phyloP scores from a whole-genome alignment of 2,329 filamentous ascomycete genomes.

The Exophiala lecanii-corni region DNA sequence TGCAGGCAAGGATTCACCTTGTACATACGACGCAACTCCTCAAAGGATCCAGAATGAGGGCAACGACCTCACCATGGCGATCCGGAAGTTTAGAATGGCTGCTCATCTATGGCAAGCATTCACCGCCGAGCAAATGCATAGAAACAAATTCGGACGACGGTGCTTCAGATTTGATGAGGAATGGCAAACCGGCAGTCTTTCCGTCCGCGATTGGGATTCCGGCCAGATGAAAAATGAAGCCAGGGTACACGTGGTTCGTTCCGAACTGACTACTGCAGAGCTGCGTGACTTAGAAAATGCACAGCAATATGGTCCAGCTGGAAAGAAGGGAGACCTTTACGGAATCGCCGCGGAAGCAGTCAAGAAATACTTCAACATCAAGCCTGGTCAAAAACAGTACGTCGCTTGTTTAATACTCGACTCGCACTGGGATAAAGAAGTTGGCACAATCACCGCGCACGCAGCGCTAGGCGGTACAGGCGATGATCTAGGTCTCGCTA shows the following conservation, averaged over 20 bases:
- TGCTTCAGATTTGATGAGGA: slow-evolving; percentile 91
- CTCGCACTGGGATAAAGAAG: slow-evolving; percentile 73
- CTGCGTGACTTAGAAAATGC: slow-evolving; percentile 72
- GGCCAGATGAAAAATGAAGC: slow-evolving; percentile 84
- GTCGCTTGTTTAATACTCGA: slow-evolving; percentile 85
- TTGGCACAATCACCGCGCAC: slow-evolving; percentile 70
- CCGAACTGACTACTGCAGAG: slow-evolving; percentile 78
- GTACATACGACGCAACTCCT: slow-evolving; percentile 76
- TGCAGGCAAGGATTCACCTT: slow-evolving; percentile 80
- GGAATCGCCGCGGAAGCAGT: slow-evolving; percentile 73
- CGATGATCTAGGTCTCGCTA: slow-evolving; percentile 72
- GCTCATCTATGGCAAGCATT: slow-evolving; percentile 97
- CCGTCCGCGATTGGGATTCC: slow-evolving; percentile 64
- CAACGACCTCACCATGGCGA: slow-evolving; percentile 72
- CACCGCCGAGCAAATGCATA: slow-evolving; percentile 92
- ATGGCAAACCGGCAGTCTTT: slow-evolving; percentile 80
- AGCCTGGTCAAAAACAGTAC: slow-evolving; percentile 76
- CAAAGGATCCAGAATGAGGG: slow-evolving; percentile 72
- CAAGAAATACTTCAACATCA: slow-evolving; percentile 67
- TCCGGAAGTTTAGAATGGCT: slow-evolving; percentile 89
- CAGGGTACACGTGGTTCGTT: slow-evolving; percentile 78
- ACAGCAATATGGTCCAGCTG: slow-evolving; percentile 68
- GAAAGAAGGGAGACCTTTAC: slow-evolving; percentile 69
- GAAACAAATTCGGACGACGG: slow-evolving; percentile 78
- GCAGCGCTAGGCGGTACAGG: slow-evolving; percentile 69